Base-by-base conservation (phyloP, 2,329 filamentous ascomycete genomes). In the Fusarium sp. region DNA sequence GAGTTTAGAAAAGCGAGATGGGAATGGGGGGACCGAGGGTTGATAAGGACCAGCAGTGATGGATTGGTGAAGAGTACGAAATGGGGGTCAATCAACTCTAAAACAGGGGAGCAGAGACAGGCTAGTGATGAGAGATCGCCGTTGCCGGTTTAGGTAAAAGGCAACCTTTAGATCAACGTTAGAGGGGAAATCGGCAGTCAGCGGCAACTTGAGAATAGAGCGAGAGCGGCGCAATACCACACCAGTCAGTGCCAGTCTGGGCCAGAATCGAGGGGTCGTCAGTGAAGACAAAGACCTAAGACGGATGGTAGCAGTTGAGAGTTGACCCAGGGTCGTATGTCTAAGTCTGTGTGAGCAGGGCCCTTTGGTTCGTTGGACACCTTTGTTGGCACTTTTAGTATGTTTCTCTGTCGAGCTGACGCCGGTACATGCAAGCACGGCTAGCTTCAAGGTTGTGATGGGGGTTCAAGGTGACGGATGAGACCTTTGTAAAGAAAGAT, bases 81-180 rank as follows among this genome's bases (percentile, higher is more conserved):
- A 69, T 61, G 68, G 69, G 58, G 56, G 69, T 66, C 60, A 64
- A 72, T 72, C 74, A 76, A 73, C 71, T 75, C 64, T 73, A 74
- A 75, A 73, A 74, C 52, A 57, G 63, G 71, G 62, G 65, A 73
- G 70, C 44, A 58, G 61, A 54, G 68, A 61, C 57, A 56, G 41
- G 64, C 58, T 37, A 62, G 68, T 70, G 72, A 74, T 66, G 61
- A 66, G 72, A 62, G 74, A 75, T 75, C 63, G 58, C 57, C 71
- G 71, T 75, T 76, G 62, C 72, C 69, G 59, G 62, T 67, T 75
- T 74, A 41, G 67, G 74, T 57, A 58, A 74, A 69, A 68, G 46
- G 39, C 56, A 53, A 54, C 43, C 43, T 63, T 42, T 62, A 63
- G 57, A 38, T 48, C 47, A 59, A 44, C 50, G 60, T 58, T 62